These are phyloP conservation scores for Pythium insidiosum DNA, from an alignment of 352 stramenopile species.

Conservation along the genomic window DNA sequence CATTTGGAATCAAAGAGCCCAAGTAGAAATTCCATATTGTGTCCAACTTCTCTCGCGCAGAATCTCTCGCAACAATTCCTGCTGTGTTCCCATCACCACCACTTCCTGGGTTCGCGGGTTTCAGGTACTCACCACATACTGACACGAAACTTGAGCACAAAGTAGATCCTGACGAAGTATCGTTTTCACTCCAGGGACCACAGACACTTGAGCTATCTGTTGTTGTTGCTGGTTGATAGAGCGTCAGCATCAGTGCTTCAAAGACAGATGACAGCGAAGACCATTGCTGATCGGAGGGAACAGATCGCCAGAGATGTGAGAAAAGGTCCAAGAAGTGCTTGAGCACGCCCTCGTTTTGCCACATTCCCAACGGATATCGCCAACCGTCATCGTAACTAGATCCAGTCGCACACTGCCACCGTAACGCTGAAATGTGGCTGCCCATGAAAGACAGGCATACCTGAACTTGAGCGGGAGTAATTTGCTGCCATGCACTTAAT, in stretches of 20 bases:
- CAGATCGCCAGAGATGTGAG: constrained; percentile 48
- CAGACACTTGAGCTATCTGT: constrained; percentile 58
- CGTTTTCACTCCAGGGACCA: constrained; percentile 63
- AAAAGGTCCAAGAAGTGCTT: constrained; percentile 79
- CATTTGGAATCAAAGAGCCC: constrained; percentile 59
- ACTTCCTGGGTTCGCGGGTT: too few relatives aligned
- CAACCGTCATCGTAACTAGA: neutral
- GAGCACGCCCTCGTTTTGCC: constrained; percentile 62
- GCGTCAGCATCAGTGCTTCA: constrained; percentile 65
- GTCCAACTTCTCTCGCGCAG: constrained; percentile 64
- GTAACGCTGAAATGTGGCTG: constrained; percentile 18
- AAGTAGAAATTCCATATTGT: constrained; percentile 80
- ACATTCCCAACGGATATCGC: constrained; percentile 15
- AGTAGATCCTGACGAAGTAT: constrained; percentile 59
- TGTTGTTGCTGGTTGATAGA: constrained; percentile 71
- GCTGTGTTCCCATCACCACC: too few relatives aligned
- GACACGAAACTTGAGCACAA: constrained; percentile 79
- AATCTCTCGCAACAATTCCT: too few relatives aligned
- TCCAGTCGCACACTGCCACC: constrained; percentile 17
- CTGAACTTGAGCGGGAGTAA: constrained; percentile 17
- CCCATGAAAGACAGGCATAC: constrained; percentile 18
- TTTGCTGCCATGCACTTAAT: constrained; percentile 12
- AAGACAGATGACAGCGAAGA: constrained; percentile 62
- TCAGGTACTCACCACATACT: constrained; percentile 64
- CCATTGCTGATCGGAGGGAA: constrained; percentile 61